Percentiles rank a stretch among this genome's conserved stretches.
phyloP scores from a whole-genome alignment of 306 rosid species.

The Carpinus fangiana region DNA sequence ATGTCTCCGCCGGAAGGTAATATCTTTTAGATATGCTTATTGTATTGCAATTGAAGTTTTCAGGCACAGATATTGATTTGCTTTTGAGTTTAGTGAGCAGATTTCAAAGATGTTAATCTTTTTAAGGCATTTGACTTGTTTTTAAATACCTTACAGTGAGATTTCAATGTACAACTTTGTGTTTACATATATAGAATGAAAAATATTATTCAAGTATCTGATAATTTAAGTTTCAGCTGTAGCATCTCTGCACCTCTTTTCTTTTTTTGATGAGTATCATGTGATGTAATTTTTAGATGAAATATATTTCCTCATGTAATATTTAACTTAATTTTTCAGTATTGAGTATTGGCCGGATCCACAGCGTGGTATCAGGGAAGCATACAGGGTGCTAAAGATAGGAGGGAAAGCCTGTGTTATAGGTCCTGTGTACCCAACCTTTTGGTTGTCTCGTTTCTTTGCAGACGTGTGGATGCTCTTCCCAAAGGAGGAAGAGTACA shows the following conservation, averaged over 20 bases:
- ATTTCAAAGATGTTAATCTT: neutral
- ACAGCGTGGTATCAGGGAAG: constrained; percentile 87
- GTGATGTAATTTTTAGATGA: neutral
- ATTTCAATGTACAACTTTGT: too few relatives aligned
- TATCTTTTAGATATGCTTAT: neutral
- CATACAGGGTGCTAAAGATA: constrained; percentile 72
- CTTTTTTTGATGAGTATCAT: neutral
- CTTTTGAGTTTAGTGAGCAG: neutral
- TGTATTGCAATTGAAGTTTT: neutral
- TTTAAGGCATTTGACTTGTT: neutral
- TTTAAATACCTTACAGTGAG: neutral
- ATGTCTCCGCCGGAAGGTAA: constrained; percentile 90
- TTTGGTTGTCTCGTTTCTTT: constrained; percentile 82
- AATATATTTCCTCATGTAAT: neutral
- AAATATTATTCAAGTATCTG: neutral
- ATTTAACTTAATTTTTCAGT: constrained; percentile 39
- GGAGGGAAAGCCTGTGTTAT: constrained; percentile 85
- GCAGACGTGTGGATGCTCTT: constrained; percentile 89
- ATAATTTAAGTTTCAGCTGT: neutral
- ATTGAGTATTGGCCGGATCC: constrained; percentile 93
- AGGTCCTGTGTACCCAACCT: constrained; percentile 89
- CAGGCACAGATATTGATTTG: neutral
- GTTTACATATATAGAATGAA: too few relatives aligned
- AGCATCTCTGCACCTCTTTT: neutral
- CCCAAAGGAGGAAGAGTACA: constrained; percentile 85